Percentiles rank a stretch among this genome's conserved stretches.
Conservation (phyloP, 345 rosid species). For the Rubroshorea leprosula region DNA sequence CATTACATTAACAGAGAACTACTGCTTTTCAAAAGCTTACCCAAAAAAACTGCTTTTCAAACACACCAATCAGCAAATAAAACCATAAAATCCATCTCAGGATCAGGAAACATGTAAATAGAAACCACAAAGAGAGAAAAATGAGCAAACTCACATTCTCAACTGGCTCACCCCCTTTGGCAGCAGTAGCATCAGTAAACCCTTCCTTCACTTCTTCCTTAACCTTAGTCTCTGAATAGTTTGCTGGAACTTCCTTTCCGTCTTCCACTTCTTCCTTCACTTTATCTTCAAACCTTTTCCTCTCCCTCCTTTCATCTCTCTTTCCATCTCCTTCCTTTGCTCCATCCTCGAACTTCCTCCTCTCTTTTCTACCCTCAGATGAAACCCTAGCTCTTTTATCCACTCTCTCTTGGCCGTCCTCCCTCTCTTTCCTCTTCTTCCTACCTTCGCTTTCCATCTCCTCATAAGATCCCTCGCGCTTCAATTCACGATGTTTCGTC, state of each 20-base stretch:
- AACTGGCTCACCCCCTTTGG: conserved; percentile 23
- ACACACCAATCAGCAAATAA: too few relatives aligned
- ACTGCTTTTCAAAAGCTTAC: too few relatives aligned
- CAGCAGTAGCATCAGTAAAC: conserved; percentile 3
- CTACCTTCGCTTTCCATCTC: conserved; percentile 30
- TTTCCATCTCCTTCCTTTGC: conserved; percentile 33
- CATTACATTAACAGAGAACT: not conserved
- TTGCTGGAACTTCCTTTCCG: conserved; percentile 12
- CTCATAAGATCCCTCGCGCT: conserved; percentile 28
- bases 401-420: conserved; percentile 31
- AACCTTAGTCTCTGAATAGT: conserved; percentile 17
- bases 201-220: conserved; percentile 32
- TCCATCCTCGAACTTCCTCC: conserved; percentile 31
- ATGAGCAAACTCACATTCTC: conserved; percentile 57
- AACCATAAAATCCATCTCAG: too few relatives aligned
- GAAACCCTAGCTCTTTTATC: conserved; percentile 42
- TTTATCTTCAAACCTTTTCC: conserved; percentile 39
- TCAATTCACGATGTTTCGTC: conserved; percentile 12
- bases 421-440: conserved; percentile 37
- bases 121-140: too few relatives aligned
- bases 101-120: too few relatives aligned
- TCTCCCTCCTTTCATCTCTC: conserved; percentile 36
- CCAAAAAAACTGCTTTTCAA: too few relatives aligned
- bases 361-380: conserved; percentile 28
- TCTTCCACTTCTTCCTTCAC: conserved; percentile 15